Percentiles rank a stretch among this genome's conserved stretches.
Conservation (phyloP, 805 yeast genomes). For the Kodamaea kaohsiungensis region DNA sequence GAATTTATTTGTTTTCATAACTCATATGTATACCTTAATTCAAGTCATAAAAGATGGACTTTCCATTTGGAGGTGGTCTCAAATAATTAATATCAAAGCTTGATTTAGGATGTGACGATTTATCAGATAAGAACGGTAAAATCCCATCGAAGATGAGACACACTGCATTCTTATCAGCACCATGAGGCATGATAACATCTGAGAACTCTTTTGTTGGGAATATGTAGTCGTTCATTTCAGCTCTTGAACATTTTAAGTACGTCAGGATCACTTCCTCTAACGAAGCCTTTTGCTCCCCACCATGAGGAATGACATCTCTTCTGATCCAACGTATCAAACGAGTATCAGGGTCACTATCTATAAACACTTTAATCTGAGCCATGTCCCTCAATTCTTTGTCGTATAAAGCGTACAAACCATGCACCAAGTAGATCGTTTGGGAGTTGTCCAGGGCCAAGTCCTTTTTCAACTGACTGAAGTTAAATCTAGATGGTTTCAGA, state of each 20-base stretch:
- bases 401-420: constrained; percentile 80
- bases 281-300: constrained; percentile 8
- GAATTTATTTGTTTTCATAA: too few relatives aligned
- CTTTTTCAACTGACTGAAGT: constrained; percentile 30
- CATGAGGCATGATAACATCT: constrained; percentile 73
- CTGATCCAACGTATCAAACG: constrained; percentile 78
- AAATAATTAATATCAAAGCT: constrained; percentile 5
- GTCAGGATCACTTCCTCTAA: constrained; percentile 40
- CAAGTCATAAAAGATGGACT: constrained; percentile 10
- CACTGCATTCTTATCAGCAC: constrained; percentile 61
- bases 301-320: constrained; percentile 33
- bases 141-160: constrained; percentile 66
- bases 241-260: constrained; percentile 58
- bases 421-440: constrained; percentile 44
- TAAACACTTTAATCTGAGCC: constrained; percentile 68
- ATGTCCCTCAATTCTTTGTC: constrained; percentile 54
- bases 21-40: not conserved
- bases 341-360: constrained; percentile 84
- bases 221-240: constrained; percentile 67
- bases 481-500: constrained; percentile 44
- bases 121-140: constrained; percentile 31
- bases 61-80: constrained; percentile 8
- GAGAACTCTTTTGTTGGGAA: constrained; percentile 70
- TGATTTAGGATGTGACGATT: not conserved
- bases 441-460: constrained; percentile 11